Conservation (phyloP, 2,329 filamentous ascomycete genomes). For the Dothidotthia symphoricarpi region DNA sequence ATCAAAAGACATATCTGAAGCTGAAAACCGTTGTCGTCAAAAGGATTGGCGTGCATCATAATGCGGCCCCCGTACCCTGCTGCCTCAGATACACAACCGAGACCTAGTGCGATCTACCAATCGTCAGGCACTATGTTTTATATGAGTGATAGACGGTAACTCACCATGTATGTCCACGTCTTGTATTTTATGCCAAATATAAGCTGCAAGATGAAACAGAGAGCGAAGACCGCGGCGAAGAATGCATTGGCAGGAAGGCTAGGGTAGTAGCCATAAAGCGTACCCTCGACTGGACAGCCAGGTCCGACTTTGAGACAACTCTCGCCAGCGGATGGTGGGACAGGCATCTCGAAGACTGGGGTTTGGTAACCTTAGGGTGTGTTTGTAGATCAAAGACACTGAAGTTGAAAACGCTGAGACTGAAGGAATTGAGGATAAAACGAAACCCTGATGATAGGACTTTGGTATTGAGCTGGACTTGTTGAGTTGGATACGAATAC, state of each 20-base stretch:
- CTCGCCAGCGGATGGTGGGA: conserved; percentile 19
- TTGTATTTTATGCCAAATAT: conserved; percentile 51
- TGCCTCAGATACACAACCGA: conserved; percentile 53
- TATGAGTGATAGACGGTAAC: background rate
- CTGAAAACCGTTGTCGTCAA: conserved; percentile 48
- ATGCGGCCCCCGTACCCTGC: conserved; percentile 58
- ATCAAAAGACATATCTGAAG: conserved; percentile 59
- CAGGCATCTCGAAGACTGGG: conserved; percentile 10
- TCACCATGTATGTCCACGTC: conserved; percentile 55
- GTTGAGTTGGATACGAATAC: too few relatives aligned
- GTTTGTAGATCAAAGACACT: too few relatives aligned
- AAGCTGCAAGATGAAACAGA: conserved; percentile 51
- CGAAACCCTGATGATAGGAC: too few relatives aligned
- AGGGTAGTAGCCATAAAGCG: conserved; percentile 56
- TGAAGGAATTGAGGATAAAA: too few relatives aligned
- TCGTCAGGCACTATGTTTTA: conserved; percentile 3
- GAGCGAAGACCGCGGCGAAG: conserved; percentile 53
- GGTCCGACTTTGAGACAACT: conserved; percentile 18
- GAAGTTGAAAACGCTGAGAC: too few relatives aligned
- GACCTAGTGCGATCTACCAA: conserved; percentile 43
- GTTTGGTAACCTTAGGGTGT: background rate
- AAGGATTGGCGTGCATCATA: conserved; percentile 55
- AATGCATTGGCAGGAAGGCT: conserved; percentile 52
- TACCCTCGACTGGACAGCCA: conserved; percentile 48
- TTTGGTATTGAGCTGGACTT: too few relatives aligned